Conservation (phyloP, 1,284 basidiomycete species). For the Cutaneotrichosporon arboriforme region DNA sequence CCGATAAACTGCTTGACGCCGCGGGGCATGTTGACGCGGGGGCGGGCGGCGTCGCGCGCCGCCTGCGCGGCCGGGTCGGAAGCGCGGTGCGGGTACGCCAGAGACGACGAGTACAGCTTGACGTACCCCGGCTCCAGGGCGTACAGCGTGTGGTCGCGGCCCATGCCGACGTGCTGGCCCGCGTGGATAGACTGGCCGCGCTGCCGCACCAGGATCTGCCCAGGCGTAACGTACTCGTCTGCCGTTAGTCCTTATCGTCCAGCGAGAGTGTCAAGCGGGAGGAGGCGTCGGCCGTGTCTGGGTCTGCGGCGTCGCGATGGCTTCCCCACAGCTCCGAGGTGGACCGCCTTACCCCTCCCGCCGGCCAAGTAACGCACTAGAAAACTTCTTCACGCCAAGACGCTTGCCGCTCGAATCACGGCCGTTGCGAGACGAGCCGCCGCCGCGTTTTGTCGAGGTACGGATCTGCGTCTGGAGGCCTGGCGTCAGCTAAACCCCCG, state of each 20-base stretch:
- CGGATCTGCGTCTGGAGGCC: slow-evolving; percentile 57
- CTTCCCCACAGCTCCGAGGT: no score
- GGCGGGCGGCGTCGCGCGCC: slow-evolving; percentile 9
- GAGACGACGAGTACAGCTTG: slow-evolving; percentile 65
- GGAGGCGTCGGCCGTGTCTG: no score
- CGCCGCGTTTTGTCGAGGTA: slow-evolving; percentile 89
- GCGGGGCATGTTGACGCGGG: slow-evolving; percentile 39
- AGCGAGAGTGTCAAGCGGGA: not conserved
- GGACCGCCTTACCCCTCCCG: not conserved
- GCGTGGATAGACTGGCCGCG: slow-evolving; percentile 84
- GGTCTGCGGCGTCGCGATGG: no score
- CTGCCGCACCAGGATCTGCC: slow-evolving; percentile 89
- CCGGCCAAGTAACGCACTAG: slow-evolving; percentile 56
- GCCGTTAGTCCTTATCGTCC: slow-evolving; percentile 1
- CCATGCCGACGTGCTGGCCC: slow-evolving; percentile 84
- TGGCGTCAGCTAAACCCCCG: slow-evolving; percentile 8
- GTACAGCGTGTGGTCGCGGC: slow-evolving; percentile 86
- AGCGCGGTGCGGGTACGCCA: slow-evolving; percentile 49
- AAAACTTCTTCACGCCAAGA: slow-evolving; percentile 88
- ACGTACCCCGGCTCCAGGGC: slow-evolving; percentile 82
- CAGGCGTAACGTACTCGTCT: slow-evolving; percentile 84
- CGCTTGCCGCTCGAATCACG: slow-evolving; percentile 85
- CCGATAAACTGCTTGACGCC: slow-evolving; percentile 67
- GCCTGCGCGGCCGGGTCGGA: slow-evolving; percentile 12
- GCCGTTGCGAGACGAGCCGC: slow-evolving; percentile 84